A percentile compares a stretch with the other conserved stretches of the same genome.
phyloP scores from a whole-genome alignment of 441 rosid genomes.

The Sinapis alba region DNA sequence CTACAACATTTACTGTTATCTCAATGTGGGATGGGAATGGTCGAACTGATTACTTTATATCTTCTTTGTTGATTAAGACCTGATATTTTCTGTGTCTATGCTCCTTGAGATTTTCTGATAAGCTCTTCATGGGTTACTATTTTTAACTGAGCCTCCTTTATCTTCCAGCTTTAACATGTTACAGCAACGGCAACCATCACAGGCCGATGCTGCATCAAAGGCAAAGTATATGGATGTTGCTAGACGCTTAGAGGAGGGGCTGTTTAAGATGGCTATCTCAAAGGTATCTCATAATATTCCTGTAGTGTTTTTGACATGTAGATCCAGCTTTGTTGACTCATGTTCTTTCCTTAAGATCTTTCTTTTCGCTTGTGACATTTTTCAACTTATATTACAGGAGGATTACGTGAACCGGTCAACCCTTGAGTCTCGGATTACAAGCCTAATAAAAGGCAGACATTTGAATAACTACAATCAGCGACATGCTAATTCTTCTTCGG shows the following conservation, averaged over 20 bases:
- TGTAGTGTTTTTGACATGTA: neutral
- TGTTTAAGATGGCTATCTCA: slow-evolving; percentile 69
- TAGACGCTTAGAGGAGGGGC: slow-evolving; percentile 93
- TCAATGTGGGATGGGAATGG: neutral
- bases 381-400: slow-evolving; percentile 55
- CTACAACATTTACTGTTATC: neutral
- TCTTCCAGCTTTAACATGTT: slow-evolving; percentile 55
- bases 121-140: slow-evolving; percentile 16
- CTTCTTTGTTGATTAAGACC: neutral
- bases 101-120: slow-evolving; percentile 36
- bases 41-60: neutral
- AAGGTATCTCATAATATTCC: slow-evolving; percentile 53
- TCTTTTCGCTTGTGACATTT: slow-evolving; percentile 28
- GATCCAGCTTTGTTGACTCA: slow-evolving; percentile 12
- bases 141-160: slow-evolving; percentile 26
- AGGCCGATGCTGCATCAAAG: slow-evolving; percentile 55
- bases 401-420: slow-evolving; percentile 73
- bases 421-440: slow-evolving; percentile 67
- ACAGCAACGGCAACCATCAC: slow-evolving; percentile 56
- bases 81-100: neutral
- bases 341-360: neutral
- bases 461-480: slow-evolving; percentile 46
- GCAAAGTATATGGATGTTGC: slow-evolving; percentile 67
- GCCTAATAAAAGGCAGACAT: slow-evolving; percentile 50
- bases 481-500: slow-evolving; percentile 48